phyloP scores from a whole-genome alignment of 1,284 basidiomycete genomes.

The Moesziomyces sp. region DNA sequence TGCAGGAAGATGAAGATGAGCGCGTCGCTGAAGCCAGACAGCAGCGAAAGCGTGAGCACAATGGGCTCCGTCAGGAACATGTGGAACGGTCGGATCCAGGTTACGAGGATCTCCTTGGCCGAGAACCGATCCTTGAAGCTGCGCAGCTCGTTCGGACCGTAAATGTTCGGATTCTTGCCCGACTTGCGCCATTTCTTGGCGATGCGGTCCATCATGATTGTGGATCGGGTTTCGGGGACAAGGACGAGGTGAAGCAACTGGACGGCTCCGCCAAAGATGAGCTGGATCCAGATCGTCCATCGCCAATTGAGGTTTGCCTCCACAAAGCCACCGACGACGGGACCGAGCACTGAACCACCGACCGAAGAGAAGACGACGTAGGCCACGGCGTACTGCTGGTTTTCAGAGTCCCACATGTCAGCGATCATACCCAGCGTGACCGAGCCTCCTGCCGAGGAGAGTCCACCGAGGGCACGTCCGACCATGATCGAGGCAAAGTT shows the following conservation, averaged over 20 bases:
- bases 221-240: conserved; percentile 69
- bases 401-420: conserved; percentile 66
- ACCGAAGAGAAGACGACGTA: conserved; percentile 65
- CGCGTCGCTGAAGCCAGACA: conserved; percentile 69
- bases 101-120: conserved; percentile 65
- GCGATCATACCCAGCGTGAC: conserved; percentile 69
- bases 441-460: conserved; percentile 68
- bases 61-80: conserved; percentile 69
- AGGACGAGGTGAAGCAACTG: conserved; percentile 68
- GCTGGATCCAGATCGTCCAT: conserved; percentile 69
- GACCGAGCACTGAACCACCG: conserved; percentile 68
- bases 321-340: conserved; percentile 60
- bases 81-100: conserved; percentile 68
- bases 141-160: conserved; percentile 69
- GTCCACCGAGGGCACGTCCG: conserved; percentile 67
- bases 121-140: conserved; percentile 64
- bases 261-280: conserved; percentile 68
- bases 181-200: conserved; percentile 67
- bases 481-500: conserved; percentile 66
- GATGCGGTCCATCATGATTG: conserved; percentile 68
- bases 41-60: conserved; percentile 68
- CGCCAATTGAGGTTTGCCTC: conserved; percentile 33
- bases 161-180: conserved; percentile 43
- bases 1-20: conserved; percentile 70
- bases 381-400: conserved; percentile 66